A percentile compares a stretch with the other conserved stretches of the same genome.
These are phyloP conservation scores for Silene conica DNA, from an alignment of 148 eudicot species.

Conservation along the genomic window DNA sequence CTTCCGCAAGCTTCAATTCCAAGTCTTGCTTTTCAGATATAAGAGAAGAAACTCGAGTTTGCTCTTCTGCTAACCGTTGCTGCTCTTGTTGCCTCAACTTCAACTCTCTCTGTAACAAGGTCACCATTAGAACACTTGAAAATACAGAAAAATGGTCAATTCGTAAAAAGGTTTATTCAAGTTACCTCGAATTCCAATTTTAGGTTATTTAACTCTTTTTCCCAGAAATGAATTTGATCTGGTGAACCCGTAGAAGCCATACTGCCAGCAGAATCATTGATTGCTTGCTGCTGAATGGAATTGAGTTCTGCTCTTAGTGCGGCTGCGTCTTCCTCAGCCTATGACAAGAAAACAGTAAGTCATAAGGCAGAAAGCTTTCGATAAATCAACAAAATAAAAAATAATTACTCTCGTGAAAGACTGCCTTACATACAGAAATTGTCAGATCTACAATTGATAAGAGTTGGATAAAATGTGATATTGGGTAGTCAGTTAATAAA, in stretches of 20 bases:
- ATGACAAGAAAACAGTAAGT: slow-evolving; percentile 22
- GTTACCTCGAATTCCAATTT: slow-evolving; percentile 73
- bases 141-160: background rate
- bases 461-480: no score
- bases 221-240: slow-evolving; percentile 61
- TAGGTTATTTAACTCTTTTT: slow-evolving; percentile 67
- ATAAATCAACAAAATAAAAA: no score
- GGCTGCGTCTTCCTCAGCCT: slow-evolving; percentile 99
- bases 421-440: no score
- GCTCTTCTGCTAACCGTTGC: slow-evolving; percentile 61
- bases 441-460: no score
- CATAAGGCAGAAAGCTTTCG: slow-evolving; percentile 3
- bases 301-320: slow-evolving; percentile 87
- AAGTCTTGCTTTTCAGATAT: slow-evolving; percentile 64
- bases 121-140: slow-evolving; percentile 17
- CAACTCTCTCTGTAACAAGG: slow-evolving; percentile 56
- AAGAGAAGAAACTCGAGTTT: slow-evolving; percentile 57
- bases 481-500: no score
- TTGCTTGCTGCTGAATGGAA: slow-evolving; percentile 77
- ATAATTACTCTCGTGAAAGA: background rate
- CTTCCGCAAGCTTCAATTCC: slow-evolving; percentile 63
- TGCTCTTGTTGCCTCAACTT: slow-evolving; percentile 80
- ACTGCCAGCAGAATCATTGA: slow-evolving; percentile 42
- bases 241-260: slow-evolving; percentile 51
- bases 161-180: background rate